Base-by-base conservation (phyloP, 805 yeast genomes). In the Yarrowia deformans region DNA sequence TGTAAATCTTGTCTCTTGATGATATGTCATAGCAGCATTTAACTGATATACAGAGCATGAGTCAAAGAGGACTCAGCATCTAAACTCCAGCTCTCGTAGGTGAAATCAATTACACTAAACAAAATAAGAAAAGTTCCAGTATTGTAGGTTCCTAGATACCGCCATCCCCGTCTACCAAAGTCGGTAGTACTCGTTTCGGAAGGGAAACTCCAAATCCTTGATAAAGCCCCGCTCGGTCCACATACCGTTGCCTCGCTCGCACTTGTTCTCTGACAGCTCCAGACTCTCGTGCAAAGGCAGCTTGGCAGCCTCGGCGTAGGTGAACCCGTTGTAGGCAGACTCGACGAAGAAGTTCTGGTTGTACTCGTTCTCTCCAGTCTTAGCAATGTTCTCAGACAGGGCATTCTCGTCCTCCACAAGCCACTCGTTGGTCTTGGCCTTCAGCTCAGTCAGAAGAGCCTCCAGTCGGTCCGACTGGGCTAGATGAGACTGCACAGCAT, bases 321-420 rank as follows among this genome's bases (percentile, higher is more conserved):
- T 40, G 37, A 56, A 56, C 9, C 63, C 63, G 35, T 56, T 56
- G 63, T 56, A 56, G 39, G 63, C 63, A 3, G 46, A 40, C 16
- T 56, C 63, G n/a, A 56, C n/a, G 48, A 40, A 56, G 43, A 56
- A 56, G 48, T 56, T 56, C 63, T 40, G 46, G 63, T 56, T 56
- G 63, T 56, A 56, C 63, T 56, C 63, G 48, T 56, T 56, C 48
- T 56, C 63, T 8, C 48, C 63, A 4, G 63, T 56, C 39, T 42
- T 40, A 39, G 63, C 63, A n/a, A 56, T 56, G 48, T 40, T 56
- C 48, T 56, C 63, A 8, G 63, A 56, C 23, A 56, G 48, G 8
- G 63, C 1, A 39, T 56, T 56, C 9, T 29, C 63, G 34, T 56
- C 63, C 23, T 40, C 63, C 48, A 29, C 37, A 7, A 40, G 37